These are phyloP conservation scores for Fusarium piperis DNA, from an alignment of 2,329 filamentous ascomycete genomes.

Conservation along the genomic window DNA sequence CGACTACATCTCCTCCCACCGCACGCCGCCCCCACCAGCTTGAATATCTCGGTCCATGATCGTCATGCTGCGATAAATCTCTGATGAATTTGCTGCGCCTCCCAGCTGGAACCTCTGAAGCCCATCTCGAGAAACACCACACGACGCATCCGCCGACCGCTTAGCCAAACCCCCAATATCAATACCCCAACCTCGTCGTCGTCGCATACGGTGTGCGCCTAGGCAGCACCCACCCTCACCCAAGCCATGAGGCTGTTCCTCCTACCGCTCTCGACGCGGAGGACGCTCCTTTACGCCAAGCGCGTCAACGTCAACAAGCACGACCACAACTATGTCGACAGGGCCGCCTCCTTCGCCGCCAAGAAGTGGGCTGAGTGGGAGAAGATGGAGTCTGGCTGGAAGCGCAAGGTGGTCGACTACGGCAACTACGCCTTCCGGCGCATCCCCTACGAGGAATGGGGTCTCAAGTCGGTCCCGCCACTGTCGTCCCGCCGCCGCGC, in stretches of 20 bases:
- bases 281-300: slow-evolving; percentile 92
- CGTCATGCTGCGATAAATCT: slow-evolving; percentile 33
- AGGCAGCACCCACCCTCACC: not conserved
- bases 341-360: slow-evolving; percentile 74
- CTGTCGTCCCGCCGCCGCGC: slow-evolving; percentile 73
- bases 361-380: slow-evolving; percentile 89
- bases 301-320: slow-evolving; percentile 68
- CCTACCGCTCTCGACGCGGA: slow-evolving; percentile 89
- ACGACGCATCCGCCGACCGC: not conserved
- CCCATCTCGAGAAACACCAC: not conserved
- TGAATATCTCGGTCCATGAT: slow-evolving; percentile 3
- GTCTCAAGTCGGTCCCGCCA: slow-evolving; percentile 91
- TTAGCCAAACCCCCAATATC: not conserved
- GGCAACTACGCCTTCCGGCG: slow-evolving; percentile 86
- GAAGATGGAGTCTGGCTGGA: slow-evolving; percentile 84
- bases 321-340: slow-evolving; percentile 69
- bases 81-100: slow-evolving; percentile 7
- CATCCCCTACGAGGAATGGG: slow-evolving; percentile 98
- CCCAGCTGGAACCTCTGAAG: not conserved
- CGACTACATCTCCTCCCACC: slow-evolving; percentile 5
- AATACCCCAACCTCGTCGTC: not conserved
- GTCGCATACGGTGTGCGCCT: not conserved
- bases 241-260: slow-evolving; percentile 90
- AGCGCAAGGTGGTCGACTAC: slow-evolving; percentile 84
- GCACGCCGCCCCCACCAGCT: slow-evolving; percentile 7